Base-by-base conservation (phyloP, 768 basidiomycete species). In the Phanerochaete carnosa region DNA sequence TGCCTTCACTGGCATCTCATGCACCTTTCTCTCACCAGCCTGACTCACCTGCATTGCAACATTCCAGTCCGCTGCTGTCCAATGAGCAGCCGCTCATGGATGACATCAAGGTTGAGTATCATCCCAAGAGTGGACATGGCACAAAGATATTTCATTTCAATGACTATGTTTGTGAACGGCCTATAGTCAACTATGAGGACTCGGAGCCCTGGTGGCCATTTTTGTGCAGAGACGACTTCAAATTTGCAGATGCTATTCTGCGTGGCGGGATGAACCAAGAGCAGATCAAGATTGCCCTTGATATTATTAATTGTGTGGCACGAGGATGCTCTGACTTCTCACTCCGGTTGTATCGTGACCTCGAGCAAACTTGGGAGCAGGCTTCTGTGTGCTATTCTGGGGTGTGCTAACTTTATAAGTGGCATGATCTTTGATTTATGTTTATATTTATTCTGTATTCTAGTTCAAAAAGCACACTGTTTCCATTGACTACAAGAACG, bases 91-190 rank as follows among this genome's bases (percentile, higher is more conserved):
- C 29, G 9, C 3, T 8, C 15, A 37, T 7, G 9, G 29, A 57
- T 45, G 55, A 57, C 43, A 57, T 57, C 29, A 22, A 30, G 15
- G 55, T 57, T 12, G 55, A 57, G 28, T 57, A 57, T 46, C 55
- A 57, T 32, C 55, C 55, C 2, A 39, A 57, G 16, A 57, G 39
- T 30, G 37, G 43, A 3, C 39, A 45, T 2, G 39, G 22, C 11
- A 45, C 55, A 8, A 57, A 46, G 23, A 29, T 26, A 15, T 57
- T 25, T 30, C 55, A 28, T 15, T 57, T 57, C 28, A 26, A 46
- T 2, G 43, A 57, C 16, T 57, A 28, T 15, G 28, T 8, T 2
- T 25, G 43, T 2, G 50, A 52, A 6, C 35, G 43, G 19, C 55
- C 55, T 12, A 19, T 12, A 19, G 19, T 45, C 22, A 16, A 57